Base-by-base conservation (phyloP, 106 monocot genomes). In the Chionographis japonica region DNA sequence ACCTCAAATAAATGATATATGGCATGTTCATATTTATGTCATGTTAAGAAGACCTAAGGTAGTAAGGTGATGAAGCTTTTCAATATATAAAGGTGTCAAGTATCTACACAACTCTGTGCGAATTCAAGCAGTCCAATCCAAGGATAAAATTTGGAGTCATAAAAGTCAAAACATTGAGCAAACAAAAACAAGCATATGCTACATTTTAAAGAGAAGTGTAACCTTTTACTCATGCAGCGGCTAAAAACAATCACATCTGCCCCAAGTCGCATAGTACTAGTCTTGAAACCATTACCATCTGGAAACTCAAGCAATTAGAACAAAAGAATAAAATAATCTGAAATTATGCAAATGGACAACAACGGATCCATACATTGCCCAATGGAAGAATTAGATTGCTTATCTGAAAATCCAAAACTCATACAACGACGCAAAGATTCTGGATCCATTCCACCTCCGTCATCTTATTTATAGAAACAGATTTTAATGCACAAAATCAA, bases 261-360 rank as follows among this genome's bases (percentile, higher is more conserved):
- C 54, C 91, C 94, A 68, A 94, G 88, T 67, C 94, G 81, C 94
- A 94, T 94, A 19, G 94, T 91, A 74, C 94, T 94, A 40, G 94
- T 91, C 66, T 94, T 94, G 73, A 94, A 94, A 69, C 94, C 94
- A 88, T 94, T 94, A 61, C 94, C 94, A 88, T 91, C 94, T 94
- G 61, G 20, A 2, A 70, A 73, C 7, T 56, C 36, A 55, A 50
- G 1, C 52, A 75, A 72, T 73, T 53, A 70, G 37, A 60, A 39
- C 43, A 66, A 66, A 18, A 73, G 17, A 4, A 50, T 37, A 16
- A 14, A 37, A 46, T 14, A 63, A 17, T 55, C 50, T 38, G 68
- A 60, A 9, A 41, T n/a, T 41, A 52, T 54, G 43, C 7, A 74
- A 42, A 54, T 73, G 51, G 11, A 54, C 4, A 72, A 7, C 13